A percentile compares a stretch with the other conserved stretches of the same genome.
Evolutionary conservation across 805 yeast genomes (phyloP).

Genomic region (Candida vartiovaarae): DNA sequence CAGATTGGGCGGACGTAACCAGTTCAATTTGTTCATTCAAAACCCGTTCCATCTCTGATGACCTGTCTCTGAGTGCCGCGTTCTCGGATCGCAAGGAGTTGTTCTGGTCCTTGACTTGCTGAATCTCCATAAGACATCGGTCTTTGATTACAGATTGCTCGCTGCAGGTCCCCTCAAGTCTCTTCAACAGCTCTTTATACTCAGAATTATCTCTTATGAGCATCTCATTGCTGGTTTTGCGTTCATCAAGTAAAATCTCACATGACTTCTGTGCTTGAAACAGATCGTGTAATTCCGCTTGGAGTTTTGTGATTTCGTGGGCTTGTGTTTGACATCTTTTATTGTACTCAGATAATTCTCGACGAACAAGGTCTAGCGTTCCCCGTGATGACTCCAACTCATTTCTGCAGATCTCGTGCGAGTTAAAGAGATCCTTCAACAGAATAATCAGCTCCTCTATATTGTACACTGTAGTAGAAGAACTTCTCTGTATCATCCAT

Average conservation of each 20-base stretch:
- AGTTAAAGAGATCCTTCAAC: too few species aligned
- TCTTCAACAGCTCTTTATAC: constrained; percentile 3
- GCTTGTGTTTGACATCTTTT: neutral
- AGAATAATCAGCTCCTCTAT: too few species aligned
- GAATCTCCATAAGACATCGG: neutral
- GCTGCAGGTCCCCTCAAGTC: constrained; percentile 8
- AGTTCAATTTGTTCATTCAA: constrained; percentile 2
- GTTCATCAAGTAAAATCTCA: neutral
- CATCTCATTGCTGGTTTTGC: neutral
- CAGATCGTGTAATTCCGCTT: neutral
- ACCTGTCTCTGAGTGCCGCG: neutral
- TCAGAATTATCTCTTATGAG: neutral
- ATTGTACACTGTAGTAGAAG: too few species aligned
- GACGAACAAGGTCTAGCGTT: neutral
- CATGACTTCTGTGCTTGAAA: neutral
- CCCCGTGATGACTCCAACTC: neutral
- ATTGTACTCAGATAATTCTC: neutral
- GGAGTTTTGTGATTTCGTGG: neutral
- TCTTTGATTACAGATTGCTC: constrained; percentile 1
- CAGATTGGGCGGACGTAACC: constrained; percentile 2
- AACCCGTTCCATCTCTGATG: constrained; percentile 1
- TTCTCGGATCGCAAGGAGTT: neutral
- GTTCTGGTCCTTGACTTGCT: neutral
- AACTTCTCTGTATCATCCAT: too few species aligned
- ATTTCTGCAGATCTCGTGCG: too few species aligned